Evolutionary conservation across 2,329 filamentous ascomycete genomes (phyloP), one percentile per base, ranked within the genome.

Genomic region (Epichloe gansuensis): DNA sequence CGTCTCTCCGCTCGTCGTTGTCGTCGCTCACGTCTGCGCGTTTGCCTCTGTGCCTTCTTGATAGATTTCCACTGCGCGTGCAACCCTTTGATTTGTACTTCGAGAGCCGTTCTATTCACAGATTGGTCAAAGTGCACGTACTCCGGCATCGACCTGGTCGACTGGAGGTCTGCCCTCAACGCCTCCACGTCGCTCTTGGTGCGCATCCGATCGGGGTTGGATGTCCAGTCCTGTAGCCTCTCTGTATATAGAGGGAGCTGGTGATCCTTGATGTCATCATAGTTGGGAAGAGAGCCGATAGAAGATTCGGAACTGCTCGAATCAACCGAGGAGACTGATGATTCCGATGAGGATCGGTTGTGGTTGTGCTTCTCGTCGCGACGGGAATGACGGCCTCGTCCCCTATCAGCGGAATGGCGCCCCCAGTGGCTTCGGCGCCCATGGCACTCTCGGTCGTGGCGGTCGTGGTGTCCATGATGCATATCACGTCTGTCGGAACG

Each of bases 251-350:
- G 54, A 2, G 74, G 71, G 1, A 81, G 65, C 60, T 80, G 76
- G 17, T 65, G 59, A 50, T 73, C 71, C 12, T 61, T 63, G 2
- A 81, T 65, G 42, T 75, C 70, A 52, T 79, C 74, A 58, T 74
- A 74, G 50, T 75, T 71, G 0, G 77, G 75, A 1, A 82, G 72
- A 2, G 76, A 79, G 38, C 73, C 76, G 51, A 80, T 63, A 2
- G 74, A 75, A 0, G 66, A 70, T 3, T 57, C 63, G 1, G 67
- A 70, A 21, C 61, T 64, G 7, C 64, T 64, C 1, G 67, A 68
- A 0, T 66, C 66, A 0, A 55, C 56, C 0, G 66, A 70, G 0
- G 68, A 69, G 0, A 58, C 57, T 0, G 64, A 69, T 13, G 60
- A 68, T 31, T 31, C 27, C 9, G 63, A 64, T 0, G 66, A 69